phyloP scores from a whole-genome alignment of 805 yeast species.

The Starmerella bombicola region DNA sequence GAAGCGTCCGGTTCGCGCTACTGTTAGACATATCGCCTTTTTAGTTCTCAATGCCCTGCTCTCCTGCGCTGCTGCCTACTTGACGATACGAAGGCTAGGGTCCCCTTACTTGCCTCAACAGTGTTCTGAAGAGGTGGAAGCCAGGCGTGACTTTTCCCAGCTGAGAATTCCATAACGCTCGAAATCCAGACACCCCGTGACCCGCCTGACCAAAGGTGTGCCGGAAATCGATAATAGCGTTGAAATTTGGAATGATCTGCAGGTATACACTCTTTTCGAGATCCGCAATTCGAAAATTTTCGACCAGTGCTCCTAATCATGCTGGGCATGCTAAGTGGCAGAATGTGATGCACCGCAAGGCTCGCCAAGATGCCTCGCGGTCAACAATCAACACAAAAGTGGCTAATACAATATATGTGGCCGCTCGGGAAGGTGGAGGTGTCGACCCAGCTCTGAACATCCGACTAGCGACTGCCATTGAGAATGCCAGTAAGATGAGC shows the following conservation, averaged over 20 bases:
- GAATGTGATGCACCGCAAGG: slow-evolving; percentile 84
- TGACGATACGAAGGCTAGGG: too few relatives aligned
- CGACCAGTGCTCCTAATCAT: background rate
- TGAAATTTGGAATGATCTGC: too few relatives aligned
- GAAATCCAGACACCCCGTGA: too few relatives aligned
- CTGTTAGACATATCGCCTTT: slow-evolving; percentile 25
- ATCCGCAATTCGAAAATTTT: too few relatives aligned
- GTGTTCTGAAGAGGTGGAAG: too few relatives aligned
- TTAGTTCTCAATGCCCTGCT: slow-evolving; percentile 20
- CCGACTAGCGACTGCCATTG: slow-evolving; percentile 57
- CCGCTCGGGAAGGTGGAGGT: slow-evolving; percentile 58
- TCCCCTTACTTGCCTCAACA: too few relatives aligned
- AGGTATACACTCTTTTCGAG: too few relatives aligned
- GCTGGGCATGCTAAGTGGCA: slow-evolving; percentile 96
- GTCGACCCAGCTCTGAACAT: slow-evolving; percentile 50
- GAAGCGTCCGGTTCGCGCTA: slow-evolving; percentile 58
- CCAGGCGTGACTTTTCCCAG: too few relatives aligned
- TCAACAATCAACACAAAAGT: slow-evolving; percentile 56
- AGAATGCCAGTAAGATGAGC: slow-evolving; percentile 61
- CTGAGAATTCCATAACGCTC: too few relatives aligned
- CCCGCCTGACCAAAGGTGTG: too few relatives aligned
- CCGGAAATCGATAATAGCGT: too few relatives aligned
- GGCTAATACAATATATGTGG: slow-evolving; percentile 60
- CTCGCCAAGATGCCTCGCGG: slow-evolving; percentile 74
- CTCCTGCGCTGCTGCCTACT: too few relatives aligned